Base-by-base conservation (phyloP, 345 rosid genomes). In the Syzygium oleosum region DNA sequence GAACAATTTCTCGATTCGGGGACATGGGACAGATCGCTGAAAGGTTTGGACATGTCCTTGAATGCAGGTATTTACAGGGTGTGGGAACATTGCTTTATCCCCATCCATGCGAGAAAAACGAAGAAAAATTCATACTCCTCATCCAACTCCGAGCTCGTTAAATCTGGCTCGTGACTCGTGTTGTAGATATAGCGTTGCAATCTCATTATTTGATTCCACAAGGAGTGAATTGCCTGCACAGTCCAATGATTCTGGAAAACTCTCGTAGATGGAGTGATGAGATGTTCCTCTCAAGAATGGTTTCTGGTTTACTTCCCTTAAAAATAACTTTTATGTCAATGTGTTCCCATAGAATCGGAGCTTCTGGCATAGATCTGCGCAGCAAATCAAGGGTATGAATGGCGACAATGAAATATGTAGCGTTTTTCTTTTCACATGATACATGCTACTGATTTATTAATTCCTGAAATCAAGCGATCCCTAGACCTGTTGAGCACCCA, bases 361-460 rank as follows among this genome's bases (percentile, higher is more conserved):
- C 98, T 56, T 23, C 5, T 31, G 98, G 98, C 54, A 94, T 92
- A 86, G 98, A 97, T 88, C 68, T 93, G 87, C 94, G 95, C 83
- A 95, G 99, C 95, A 95, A 97, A 92, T 94, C 99, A 86, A 96
- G 92, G 95, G 99, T 96, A 94, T 90, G 91, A 86, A 63, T 65
- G 85, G 19, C 19, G 84, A 13, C 61, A 56, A 23, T 23, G 13
- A 56, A 23, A 56, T 56, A 56, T 56, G 61, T 56, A 22, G 13
- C 12, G 23, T 51, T 79, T 21, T 61, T 84, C 5, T 5, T 84
- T 41, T 91, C 86, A 22, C 86, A 88, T 58, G 22, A 83, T 63
- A 84, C 41, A 51, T 54, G 25, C 84, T 84, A 83, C 29, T 51
- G 7, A 77, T 27, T n/a, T 29, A 88, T 34, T 86, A 87, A 58